Evolutionary conservation across 495 filamentous ascomycete genomes (phyloP).

Genomic region (Neurospora terricola): DNA sequence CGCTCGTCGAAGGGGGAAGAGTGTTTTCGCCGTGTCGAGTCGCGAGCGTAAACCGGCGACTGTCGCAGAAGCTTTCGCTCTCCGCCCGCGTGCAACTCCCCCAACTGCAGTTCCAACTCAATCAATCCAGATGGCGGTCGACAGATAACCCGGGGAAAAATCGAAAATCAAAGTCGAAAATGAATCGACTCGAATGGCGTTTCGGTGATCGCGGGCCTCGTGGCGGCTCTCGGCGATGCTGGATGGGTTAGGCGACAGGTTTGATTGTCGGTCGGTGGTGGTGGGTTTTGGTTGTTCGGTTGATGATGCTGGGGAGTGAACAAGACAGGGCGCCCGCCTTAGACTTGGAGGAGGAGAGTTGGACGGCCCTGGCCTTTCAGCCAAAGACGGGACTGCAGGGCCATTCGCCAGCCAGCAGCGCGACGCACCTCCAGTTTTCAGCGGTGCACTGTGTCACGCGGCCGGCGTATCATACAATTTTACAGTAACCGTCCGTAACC

Average conservation of each 20-base stretch:
- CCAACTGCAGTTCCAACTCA: conserved; percentile 7
- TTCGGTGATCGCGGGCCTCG: conserved; percentile 19
- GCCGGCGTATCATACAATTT: background rate
- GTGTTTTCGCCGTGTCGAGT: conserved; percentile 24
- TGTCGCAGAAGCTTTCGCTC: conserved; percentile 9
- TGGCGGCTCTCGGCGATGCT: conserved; percentile 19
- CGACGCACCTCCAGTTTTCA: background rate
- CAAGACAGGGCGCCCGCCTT: background rate
- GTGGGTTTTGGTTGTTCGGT: conserved; percentile 12
- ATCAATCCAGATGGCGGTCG: conserved; percentile 11
- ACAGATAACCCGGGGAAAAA: conserved; percentile 2
- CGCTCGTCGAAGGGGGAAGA: conserved; percentile 17
- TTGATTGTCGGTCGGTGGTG: background rate
- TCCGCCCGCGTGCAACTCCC: background rate
- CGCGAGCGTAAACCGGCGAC: conserved; percentile 19
- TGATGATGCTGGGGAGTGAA: conserved; percentile 17
- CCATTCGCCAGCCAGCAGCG: background rate
- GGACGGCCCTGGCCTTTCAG: background rate
- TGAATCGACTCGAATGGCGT: conserved; percentile 1
- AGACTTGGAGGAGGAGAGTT: background rate
- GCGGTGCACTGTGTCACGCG: background rate
- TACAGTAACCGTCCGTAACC: background rate
- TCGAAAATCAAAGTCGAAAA: background rate
- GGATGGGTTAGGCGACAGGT: conserved; percentile 6
- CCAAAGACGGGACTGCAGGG: background rate